Evolutionary conservation across 2,329 filamentous ascomycete species (phyloP).

Genomic region (Aureobasidium sp.): DNA sequence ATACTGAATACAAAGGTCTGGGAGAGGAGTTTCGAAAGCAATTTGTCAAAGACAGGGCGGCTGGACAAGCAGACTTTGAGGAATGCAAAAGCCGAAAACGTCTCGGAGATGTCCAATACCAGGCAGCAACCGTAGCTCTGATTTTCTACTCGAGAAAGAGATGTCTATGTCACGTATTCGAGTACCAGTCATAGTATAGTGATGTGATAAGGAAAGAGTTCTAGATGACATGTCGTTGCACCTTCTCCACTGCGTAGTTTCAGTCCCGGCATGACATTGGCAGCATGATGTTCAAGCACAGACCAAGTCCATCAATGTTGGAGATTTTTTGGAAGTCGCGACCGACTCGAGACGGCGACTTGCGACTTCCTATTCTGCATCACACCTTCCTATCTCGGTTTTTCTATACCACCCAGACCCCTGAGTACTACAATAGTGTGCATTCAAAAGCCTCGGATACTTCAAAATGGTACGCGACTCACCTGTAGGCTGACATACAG

Average conservation of each 20-base stretch:
- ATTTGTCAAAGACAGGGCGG: too few relatives aligned
- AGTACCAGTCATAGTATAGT: too few relatives aligned
- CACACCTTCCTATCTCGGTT: not conserved
- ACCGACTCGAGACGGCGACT: not conserved
- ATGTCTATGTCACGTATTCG: too few relatives aligned
- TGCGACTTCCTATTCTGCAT: not conserved
- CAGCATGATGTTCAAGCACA: not conserved
- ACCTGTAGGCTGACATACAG: not conserved
- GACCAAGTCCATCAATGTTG: slow-evolving; percentile 13
- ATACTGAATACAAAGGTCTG: too few relatives aligned
- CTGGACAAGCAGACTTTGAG: too few relatives aligned
- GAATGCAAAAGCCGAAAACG: not conserved
- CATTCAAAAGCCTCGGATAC: too few relatives aligned
- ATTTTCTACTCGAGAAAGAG: too few relatives aligned
- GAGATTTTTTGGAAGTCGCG: slow-evolving; percentile 7
- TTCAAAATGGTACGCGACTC: slow-evolving; percentile 6
- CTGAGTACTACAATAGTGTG: not conserved
- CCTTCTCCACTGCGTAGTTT: not conserved
- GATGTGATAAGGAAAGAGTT: too few relatives aligned
- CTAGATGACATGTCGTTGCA: not conserved
- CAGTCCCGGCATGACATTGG: not conserved
- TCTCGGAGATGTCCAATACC: not conserved
- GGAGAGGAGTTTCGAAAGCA: too few relatives aligned
- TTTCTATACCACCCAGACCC: not conserved
- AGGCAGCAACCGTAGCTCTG: too few relatives aligned